A percentile compares a stretch with the other conserved stretches of the same genome.
Conservation (phyloP, 805 yeast species). For the Dipodascopsis uninucleata region DNA sequence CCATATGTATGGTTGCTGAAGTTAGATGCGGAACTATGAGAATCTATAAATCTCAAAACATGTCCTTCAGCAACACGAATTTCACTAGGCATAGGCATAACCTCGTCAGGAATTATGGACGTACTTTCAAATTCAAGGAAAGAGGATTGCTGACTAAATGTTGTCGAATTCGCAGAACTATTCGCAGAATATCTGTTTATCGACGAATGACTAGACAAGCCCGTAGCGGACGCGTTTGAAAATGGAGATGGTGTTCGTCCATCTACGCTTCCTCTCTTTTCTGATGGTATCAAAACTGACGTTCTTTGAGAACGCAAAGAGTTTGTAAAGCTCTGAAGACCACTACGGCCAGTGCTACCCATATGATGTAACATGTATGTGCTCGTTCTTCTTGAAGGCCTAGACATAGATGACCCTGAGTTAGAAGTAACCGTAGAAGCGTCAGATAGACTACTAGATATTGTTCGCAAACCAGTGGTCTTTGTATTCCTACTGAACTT, state of each 20-base stretch:
- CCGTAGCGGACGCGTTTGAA: too few species aligned
- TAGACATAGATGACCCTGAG: too few species aligned
- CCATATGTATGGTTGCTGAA: too few species aligned
- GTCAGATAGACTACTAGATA: background rate
- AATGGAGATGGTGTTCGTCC: too few species aligned
- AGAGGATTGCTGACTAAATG: background rate
- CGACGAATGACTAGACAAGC: too few species aligned
- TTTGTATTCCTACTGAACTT: background rate
- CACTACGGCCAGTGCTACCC: background rate
- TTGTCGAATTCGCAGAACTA: background rate
- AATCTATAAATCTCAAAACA: conserved; percentile 4
- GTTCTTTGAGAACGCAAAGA: background rate
- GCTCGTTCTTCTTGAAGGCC: background rate
- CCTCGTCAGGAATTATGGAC: background rate
- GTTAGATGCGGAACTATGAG: too few species aligned
- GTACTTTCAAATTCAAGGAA: background rate
- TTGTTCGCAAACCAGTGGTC: background rate
- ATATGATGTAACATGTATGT: conserved; percentile 4
- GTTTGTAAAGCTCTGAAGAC: conserved; percentile 2
- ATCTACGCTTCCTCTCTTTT: background rate
- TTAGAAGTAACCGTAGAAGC: background rate
- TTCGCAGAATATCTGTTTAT: too few species aligned
- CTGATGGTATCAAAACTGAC: background rate
- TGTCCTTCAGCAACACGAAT: conserved; percentile 13
- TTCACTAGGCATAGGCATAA: background rate